Percentiles rank a stretch among this genome's conserved stretches.
These are phyloP conservation scores for Rubia peregrina DNA, from an alignment of 305 asterid genomes.

Conservation along the genomic window DNA sequence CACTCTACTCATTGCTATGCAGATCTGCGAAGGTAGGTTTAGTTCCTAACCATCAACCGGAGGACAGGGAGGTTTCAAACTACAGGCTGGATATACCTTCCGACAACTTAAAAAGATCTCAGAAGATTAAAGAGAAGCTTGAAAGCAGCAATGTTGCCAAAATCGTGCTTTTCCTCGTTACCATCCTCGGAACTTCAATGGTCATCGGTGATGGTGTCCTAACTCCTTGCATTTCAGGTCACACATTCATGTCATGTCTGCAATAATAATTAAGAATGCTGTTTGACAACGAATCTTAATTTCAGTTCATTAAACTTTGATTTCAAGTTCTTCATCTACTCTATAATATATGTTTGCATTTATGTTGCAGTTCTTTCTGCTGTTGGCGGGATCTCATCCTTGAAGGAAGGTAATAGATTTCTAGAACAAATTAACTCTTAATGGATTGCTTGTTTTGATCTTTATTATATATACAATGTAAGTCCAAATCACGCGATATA, in stretches of 20 bases:
- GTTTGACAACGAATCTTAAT: neutral
- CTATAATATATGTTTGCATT: neutral
- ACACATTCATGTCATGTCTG: neutral
- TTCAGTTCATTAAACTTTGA: neutral
- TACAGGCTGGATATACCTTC: constrained; percentile 52
- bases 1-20: constrained; percentile 66
- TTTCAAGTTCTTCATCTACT: neutral
- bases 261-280: neutral
- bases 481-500: neutral
- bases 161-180: constrained; percentile 39
- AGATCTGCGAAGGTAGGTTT: constrained; percentile 65
- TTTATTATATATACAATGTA: neutral
- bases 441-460: too few species aligned
- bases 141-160: constrained; percentile 49
- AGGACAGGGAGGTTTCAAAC: constrained; percentile 54
- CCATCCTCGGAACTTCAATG: constrained; percentile 74
- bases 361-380: constrained; percentile 64
- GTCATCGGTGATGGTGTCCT: constrained; percentile 83
- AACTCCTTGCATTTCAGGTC: constrained; percentile 80
- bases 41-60: constrained; percentile 67
- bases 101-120: constrained; percentile 39
- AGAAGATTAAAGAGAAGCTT: constrained; percentile 36
- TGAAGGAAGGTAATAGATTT: constrained; percentile 11
- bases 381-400: constrained; percentile 52
- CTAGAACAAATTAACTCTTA: neutral